Percentiles rank a stretch among this genome's conserved stretches.
phyloP scores from a whole-genome alignment of 129 eudicot species.

The Lonicera japonica region DNA sequence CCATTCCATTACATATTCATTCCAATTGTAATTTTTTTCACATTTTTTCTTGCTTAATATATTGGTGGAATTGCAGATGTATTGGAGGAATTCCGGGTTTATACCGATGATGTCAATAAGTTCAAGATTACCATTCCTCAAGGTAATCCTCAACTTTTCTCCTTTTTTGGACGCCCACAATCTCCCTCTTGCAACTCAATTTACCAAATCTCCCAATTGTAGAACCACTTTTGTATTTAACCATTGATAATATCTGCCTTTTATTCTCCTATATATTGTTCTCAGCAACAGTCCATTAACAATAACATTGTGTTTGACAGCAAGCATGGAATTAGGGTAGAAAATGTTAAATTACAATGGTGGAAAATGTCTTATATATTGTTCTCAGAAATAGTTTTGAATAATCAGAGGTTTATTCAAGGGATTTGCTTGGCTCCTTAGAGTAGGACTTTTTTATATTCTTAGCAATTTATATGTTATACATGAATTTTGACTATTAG shows the following conservation, averaged over 20 bases:
- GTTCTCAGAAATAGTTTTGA: no score
- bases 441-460: no score
- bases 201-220: neutral
- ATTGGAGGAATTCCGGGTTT: slow-evolving; percentile 52
- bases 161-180: neutral
- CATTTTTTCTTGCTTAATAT: neutral
- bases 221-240: neutral
- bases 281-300: neutral
- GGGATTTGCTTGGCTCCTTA: no score
- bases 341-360: no score
- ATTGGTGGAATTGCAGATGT: slow-evolving; percentile 17
- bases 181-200: neutral
- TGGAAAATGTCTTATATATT: no score
- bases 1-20: neutral
- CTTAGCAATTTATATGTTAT: no score
- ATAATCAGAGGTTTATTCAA: no score
- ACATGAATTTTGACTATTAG: no score
- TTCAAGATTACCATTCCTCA: slow-evolving; percentile 72
- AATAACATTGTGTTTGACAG: no score
- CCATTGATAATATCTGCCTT: neutral
- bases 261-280: no score
- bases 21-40: no score
- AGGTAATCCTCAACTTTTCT: slow-evolving; percentile 36
- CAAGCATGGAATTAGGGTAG: no score
- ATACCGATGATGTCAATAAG: slow-evolving; percentile 88